Evolutionary conservation across 768 basidiomycete genomes (phyloP).

Genomic region (Agrocybe praecox): DNA sequence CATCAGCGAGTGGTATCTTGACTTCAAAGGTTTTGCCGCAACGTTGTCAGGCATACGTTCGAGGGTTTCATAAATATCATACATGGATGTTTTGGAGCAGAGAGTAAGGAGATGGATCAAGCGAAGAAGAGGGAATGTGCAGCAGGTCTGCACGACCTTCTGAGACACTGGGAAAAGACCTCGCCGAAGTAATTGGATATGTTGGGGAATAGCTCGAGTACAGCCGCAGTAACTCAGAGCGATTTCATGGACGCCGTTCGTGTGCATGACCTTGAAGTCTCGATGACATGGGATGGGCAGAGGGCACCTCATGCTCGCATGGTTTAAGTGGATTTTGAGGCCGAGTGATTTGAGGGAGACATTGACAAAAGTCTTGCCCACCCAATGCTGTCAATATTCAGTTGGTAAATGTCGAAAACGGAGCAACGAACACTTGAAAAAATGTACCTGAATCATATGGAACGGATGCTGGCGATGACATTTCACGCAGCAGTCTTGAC

Average conservation of each 20-base stretch:
- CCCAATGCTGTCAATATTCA: neutral
- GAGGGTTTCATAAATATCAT: too few species aligned
- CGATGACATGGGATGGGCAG: neutral
- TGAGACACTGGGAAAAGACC: slow-evolving; percentile 19
- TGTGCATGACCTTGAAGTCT: slow-evolving; percentile 19
- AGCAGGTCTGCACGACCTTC: slow-evolving; percentile 10
- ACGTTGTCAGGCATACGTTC: too few species aligned
- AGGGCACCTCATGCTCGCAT: neutral
- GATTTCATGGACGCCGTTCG: slow-evolving; percentile 23
- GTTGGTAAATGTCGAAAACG: neutral
- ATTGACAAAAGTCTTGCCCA: neutral
- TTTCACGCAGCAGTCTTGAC: neutral
- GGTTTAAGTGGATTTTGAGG: slow-evolving; percentile 8
- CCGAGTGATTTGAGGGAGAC: slow-evolving; percentile 3
- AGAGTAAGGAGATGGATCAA: slow-evolving; percentile 14
- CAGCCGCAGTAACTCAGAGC: slow-evolving; percentile 25
- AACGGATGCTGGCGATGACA: slow-evolving; percentile 5
- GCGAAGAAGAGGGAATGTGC: slow-evolving; percentile 8
- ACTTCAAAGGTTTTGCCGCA: neutral
- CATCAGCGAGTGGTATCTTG: slow-evolving; percentile 17
- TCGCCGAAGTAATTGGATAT: slow-evolving; percentile 10
- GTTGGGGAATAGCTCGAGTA: neutral
- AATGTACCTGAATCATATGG: slow-evolving; percentile 4
- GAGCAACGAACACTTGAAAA: neutral
- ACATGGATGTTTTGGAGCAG: slow-evolving; percentile 10